Conservation (phyloP, 495 filamentous ascomycete species). For the Penicillium cataractarum region DNA sequence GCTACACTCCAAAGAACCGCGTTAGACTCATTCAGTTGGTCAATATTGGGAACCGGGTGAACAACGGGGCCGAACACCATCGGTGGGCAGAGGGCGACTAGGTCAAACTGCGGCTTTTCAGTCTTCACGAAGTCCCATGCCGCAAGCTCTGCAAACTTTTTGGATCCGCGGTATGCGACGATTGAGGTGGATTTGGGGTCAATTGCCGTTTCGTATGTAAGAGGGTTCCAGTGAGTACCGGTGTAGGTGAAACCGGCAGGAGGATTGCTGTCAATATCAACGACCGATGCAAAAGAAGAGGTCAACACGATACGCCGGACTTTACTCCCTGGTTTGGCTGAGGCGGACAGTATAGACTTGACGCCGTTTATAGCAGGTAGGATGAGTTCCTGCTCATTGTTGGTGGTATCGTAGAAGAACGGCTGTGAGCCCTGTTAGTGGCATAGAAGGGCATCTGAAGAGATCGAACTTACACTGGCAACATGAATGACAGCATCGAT, state of each 20-base stretch:
- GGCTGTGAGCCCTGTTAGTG: conserved; percentile 11
- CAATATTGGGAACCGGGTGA: conserved; percentile 35
- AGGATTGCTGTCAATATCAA: conserved; percentile 47
- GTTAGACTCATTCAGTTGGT: conserved; percentile 42
- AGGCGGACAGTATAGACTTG: conserved; percentile 26
- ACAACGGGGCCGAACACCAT: conserved; percentile 52
- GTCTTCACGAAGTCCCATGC: conserved; percentile 62
- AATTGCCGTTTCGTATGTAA: conserved; percentile 61
- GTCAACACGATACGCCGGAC: conserved; percentile 76
- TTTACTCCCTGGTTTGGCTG: conserved; percentile 54
- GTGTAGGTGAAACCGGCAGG: conserved; percentile 56
- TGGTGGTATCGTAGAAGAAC: conserved; percentile 39
- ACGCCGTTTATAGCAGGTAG: conserved; percentile 67
- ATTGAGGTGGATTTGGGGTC: conserved; percentile 39
- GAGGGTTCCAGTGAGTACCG: conserved; percentile 76
- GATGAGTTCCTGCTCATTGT: conserved; percentile 70
- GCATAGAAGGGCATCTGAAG: neutral
- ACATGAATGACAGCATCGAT: conserved; percentile 46
- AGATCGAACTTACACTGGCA: conserved; percentile 37
- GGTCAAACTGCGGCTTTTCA: conserved; percentile 66
- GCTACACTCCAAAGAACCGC: conserved; percentile 42
- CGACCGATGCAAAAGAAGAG: conserved; percentile 71
- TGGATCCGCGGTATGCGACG: conserved; percentile 62
- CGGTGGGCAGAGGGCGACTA: conserved; percentile 65
- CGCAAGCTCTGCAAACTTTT: conserved; percentile 59